Evolutionary conservation across 2,329 filamentous ascomycete species (phyloP).

Genomic region (Aspergillus cejpii): DNA sequence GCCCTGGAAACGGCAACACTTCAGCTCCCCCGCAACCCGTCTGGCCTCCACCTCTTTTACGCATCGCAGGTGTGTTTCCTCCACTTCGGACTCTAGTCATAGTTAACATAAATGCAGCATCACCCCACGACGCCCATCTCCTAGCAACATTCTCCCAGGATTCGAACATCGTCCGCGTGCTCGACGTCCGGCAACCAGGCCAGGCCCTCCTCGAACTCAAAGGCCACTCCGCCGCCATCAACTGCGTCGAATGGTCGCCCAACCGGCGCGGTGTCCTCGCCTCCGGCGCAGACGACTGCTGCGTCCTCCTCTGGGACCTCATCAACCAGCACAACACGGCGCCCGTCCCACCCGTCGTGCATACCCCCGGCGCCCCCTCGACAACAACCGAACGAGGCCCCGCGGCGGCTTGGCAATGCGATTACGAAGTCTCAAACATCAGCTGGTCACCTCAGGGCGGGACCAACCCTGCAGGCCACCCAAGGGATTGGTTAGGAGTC

Average conservation of each 20-base stretch:
- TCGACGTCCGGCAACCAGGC: slow-evolving; percentile 92
- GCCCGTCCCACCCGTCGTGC: slow-evolving; percentile 38
- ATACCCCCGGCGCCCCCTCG: slow-evolving; percentile 21
- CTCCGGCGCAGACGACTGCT: slow-evolving; percentile 83
- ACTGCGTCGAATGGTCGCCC: slow-evolving; percentile 94
- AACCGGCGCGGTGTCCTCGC: slow-evolving; percentile 78
- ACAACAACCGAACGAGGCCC: slow-evolving; percentile 40
- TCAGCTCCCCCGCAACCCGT: slow-evolving; percentile 56
- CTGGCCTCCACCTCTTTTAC: slow-evolving; percentile 54
- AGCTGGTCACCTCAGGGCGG: slow-evolving; percentile 43
- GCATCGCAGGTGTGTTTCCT: slow-evolving; percentile 38
- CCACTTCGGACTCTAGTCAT: neutral
- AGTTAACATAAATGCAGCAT: slow-evolving; percentile 49
- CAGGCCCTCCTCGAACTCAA: slow-evolving; percentile 90
- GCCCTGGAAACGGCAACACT: slow-evolving; percentile 57
- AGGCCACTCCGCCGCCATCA: slow-evolving; percentile 77
- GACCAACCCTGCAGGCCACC: slow-evolving; percentile 28
- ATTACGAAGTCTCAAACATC: slow-evolving; percentile 44
- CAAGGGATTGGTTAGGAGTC: slow-evolving; percentile 41
- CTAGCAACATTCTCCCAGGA: slow-evolving; percentile 96
- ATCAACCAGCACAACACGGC: slow-evolving; percentile 58
- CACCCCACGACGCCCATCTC: slow-evolving; percentile 89
- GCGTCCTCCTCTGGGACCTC: slow-evolving; percentile 90
- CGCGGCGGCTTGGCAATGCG: slow-evolving; percentile 42
- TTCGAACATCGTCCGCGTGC: slow-evolving; percentile 83